Conservation (phyloP, 805 yeast genomes). For the Teunomyces atbi region DNA sequence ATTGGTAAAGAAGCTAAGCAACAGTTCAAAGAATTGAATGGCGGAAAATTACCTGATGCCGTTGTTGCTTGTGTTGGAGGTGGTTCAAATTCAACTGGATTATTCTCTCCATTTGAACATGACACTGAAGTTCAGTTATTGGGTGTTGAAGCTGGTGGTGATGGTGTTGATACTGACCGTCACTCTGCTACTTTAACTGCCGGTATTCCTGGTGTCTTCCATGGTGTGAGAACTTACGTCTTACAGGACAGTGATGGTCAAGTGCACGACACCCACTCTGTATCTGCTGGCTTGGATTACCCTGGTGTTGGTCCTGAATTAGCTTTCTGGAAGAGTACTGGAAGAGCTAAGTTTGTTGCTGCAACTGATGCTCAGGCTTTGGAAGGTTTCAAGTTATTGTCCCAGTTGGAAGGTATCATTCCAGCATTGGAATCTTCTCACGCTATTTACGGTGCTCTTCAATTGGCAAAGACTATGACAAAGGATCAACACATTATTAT, state of each 20-base stretch:
- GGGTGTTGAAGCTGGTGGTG: slow-evolving; percentile 99
- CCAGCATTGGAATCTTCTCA: slow-evolving; percentile 98
- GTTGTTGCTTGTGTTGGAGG: slow-evolving; percentile 99
- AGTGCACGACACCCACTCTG: slow-evolving; percentile 95
- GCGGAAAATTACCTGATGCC: slow-evolving; percentile 86
- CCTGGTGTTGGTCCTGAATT: slow-evolving; percentile 99
- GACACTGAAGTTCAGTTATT: slow-evolving; percentile 74
- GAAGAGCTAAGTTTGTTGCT: slow-evolving; percentile 86
- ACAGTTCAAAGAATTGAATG: slow-evolving; percentile 76
- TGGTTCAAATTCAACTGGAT: slow-evolving; percentile 95
- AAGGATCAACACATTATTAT: slow-evolving; percentile 81
- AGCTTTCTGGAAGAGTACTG: slow-evolving; percentile 91
- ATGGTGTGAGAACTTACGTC: slow-evolving; percentile 93
- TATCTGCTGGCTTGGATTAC: slow-evolving; percentile 97
- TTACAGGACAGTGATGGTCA: slow-evolving; percentile 93
- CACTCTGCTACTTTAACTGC: slow-evolving; percentile 96
- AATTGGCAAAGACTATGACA: slow-evolving; percentile 78
- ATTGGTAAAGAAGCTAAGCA: slow-evolving; percentile 94
- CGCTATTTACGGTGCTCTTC: slow-evolving; percentile 88
- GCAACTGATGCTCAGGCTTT: slow-evolving; percentile 96
- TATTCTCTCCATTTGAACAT: slow-evolving; percentile 90
- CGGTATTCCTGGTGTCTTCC: slow-evolving; percentile 96
- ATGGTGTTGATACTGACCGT: slow-evolving; percentile 81
- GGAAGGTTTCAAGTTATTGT: slow-evolving; percentile 80
- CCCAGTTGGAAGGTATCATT: slow-evolving; percentile 95